Conservation (phyloP, 2,329 filamentous ascomycete genomes). For the Monosporascus sp. region DNA sequence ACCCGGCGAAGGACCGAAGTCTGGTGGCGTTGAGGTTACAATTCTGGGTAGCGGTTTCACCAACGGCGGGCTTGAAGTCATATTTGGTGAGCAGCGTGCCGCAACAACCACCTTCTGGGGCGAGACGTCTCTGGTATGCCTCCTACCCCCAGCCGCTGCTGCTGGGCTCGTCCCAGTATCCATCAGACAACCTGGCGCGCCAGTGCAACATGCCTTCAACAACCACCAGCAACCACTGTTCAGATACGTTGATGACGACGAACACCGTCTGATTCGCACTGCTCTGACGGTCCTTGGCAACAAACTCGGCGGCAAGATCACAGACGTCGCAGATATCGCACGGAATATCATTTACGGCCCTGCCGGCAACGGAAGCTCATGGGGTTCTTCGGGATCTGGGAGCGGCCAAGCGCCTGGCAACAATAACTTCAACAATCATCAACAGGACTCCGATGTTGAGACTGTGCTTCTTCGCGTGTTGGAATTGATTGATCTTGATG, state of each 20-base stretch:
- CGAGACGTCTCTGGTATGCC: slow-evolving; percentile 71
- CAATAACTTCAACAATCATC: slow-evolving; percentile 33
- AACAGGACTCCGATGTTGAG: slow-evolving; percentile 49
- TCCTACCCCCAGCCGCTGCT: slow-evolving; percentile 65
- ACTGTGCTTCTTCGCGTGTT: slow-evolving; percentile 65
- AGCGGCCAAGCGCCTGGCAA: slow-evolving; percentile 40
- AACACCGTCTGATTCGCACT: slow-evolving; percentile 62
- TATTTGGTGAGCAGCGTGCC: slow-evolving; percentile 65
- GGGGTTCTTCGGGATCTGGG: slow-evolving; percentile 34
- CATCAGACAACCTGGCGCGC: slow-evolving; percentile 46
- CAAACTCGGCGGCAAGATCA: slow-evolving; percentile 59
- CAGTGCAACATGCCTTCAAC: slow-evolving; percentile 31
- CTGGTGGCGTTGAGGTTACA: slow-evolving; percentile 82
- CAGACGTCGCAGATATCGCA: slow-evolving; percentile 58
- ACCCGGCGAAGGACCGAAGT: slow-evolving; percentile 73
- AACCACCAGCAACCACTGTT: slow-evolving; percentile 49
- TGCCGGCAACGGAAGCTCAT: slow-evolving; percentile 40
- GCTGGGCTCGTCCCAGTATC: slow-evolving; percentile 67
- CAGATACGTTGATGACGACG: slow-evolving; percentile 68
- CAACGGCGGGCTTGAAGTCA: slow-evolving; percentile 69
- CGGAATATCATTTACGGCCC: slow-evolving; percentile 50
- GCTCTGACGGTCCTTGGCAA: slow-evolving; percentile 60
- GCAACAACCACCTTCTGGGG: slow-evolving; percentile 78
- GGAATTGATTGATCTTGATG: slow-evolving; percentile 74
- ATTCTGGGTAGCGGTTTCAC: slow-evolving; percentile 77